A percentile compares a stretch with the other conserved stretches of the same genome.
phyloP scores from a whole-genome alignment of 345 rosid genomes.

The Eucalyptus marginata region DNA sequence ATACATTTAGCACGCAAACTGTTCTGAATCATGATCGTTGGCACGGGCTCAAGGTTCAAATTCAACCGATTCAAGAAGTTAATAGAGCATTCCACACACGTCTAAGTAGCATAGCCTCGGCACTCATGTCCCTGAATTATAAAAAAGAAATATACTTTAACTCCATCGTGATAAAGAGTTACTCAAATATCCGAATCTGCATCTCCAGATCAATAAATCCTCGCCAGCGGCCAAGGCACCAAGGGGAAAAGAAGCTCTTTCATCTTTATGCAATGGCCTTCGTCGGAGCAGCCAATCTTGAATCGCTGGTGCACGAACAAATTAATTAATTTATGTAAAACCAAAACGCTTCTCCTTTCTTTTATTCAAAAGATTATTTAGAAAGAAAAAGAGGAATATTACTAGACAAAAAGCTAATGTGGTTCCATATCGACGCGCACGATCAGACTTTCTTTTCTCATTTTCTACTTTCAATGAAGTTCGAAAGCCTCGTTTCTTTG shows the following conservation, averaged over 20 bases:
- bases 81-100: fast-evolving
- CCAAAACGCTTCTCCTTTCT: background rate
- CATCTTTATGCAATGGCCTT: background rate
- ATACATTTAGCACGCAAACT: background rate
- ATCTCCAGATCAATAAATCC: background rate
- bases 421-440: background rate
- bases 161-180: background rate
- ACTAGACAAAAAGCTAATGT: background rate
- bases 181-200: background rate
- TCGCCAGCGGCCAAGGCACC: background rate
- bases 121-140: background rate
- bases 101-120: background rate
- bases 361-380: background rate
- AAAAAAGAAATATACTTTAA: background rate
- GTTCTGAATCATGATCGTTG: background rate
- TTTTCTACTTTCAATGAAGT: background rate
- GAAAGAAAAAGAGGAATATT: background rate
- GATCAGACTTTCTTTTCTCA: background rate
- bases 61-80: background rate
- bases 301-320: background rate
- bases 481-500: background rate
- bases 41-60: background rate
- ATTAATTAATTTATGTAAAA: background rate
- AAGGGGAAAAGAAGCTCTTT: background rate
- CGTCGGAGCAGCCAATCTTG: background rate